Conservation (phyloP, 305 asterid genomes). For the Salvia sclarea region DNA sequence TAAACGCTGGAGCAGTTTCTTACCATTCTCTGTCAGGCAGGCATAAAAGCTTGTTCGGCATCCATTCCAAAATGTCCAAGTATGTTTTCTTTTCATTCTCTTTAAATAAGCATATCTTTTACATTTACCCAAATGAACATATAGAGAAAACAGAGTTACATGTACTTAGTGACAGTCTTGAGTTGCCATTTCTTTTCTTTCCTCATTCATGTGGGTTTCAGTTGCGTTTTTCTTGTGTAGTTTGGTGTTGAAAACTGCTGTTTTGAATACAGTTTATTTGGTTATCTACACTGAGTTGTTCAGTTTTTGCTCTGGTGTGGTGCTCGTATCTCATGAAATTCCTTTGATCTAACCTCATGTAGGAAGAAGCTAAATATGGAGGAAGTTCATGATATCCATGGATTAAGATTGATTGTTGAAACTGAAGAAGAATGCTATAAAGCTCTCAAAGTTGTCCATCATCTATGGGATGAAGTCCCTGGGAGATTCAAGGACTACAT, state of each 20-base stretch:
- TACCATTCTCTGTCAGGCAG: constrained; percentile 72
- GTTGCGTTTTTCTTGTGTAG: background rate
- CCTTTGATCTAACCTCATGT: constrained; percentile 26
- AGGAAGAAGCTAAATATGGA: constrained; percentile 87
- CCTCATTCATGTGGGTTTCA: background rate
- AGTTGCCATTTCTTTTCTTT: background rate
- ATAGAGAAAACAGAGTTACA: background rate
- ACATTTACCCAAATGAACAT: too few relatives aligned
- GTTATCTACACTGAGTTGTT: background rate
- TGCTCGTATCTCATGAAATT: constrained; percentile 10
- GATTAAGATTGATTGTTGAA: constrained; percentile 86
- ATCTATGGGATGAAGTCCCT: constrained; percentile 82
- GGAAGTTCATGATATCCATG: constrained; percentile 91
- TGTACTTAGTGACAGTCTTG: background rate
- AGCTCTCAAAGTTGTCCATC: constrained; percentile 72
- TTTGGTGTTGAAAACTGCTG: background rate
- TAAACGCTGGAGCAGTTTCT: constrained; percentile 52
- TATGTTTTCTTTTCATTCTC: constrained; percentile 31
- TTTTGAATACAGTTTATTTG: background rate
- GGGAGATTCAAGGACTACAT: constrained; percentile 90
- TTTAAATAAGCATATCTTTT: too few relatives aligned
- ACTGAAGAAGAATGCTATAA: constrained; percentile 84
- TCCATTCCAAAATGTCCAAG: constrained; percentile 85
- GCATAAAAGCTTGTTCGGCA: constrained; percentile 87
- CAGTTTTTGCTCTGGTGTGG: constrained; percentile 6